Evolutionary conservation across 176 grass and related monocot genomes (phyloP).

Genomic region (Puccinellia tenuiflora): DNA sequence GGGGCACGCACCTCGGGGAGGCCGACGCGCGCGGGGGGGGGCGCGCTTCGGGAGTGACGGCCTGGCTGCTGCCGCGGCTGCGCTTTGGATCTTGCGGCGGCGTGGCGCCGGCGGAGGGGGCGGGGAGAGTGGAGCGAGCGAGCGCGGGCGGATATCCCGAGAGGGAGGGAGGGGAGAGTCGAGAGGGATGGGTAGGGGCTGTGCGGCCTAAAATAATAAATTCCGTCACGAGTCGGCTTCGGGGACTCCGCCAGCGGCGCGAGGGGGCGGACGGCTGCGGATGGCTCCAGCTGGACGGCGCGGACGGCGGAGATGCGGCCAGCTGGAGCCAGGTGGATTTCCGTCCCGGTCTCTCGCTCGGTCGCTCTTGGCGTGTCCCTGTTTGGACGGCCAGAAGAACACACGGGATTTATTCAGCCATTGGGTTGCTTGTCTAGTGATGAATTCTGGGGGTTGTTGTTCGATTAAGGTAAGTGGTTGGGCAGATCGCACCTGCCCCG

Average conservation of each 20-base stretch:
- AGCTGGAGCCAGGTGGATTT: not conserved
- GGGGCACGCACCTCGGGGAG: conserved; percentile 17
- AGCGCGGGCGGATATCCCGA: conserved; percentile 39
- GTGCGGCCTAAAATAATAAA: conserved; percentile 35
- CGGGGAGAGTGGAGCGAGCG: not conserved
- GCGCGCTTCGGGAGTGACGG: not conserved
- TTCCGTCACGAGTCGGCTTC: conserved; percentile 24
- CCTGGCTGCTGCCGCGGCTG: not conserved
- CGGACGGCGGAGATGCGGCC: not conserved
- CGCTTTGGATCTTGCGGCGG: conserved; percentile 28
- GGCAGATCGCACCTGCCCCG: too few species aligned
- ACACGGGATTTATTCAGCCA: not conserved
- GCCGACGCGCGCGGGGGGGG: not conserved
- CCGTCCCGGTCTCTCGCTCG: not conserved
- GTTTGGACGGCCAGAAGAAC: conserved; percentile 5
- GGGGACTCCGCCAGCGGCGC: conserved; percentile 35
- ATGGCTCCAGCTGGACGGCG: not conserved
- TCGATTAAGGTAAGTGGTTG: not conserved
- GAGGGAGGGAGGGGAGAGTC: not conserved
- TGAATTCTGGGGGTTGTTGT: not conserved
- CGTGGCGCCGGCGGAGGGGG: not conserved
- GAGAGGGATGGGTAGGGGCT: not conserved
- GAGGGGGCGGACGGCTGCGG: not conserved
- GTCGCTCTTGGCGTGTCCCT: conserved; percentile 1
- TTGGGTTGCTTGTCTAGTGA: too few species aligned